phyloP scores from a whole-genome alignment of 176 grass and related monocot species.

The Oryza meyeriana region DNA sequence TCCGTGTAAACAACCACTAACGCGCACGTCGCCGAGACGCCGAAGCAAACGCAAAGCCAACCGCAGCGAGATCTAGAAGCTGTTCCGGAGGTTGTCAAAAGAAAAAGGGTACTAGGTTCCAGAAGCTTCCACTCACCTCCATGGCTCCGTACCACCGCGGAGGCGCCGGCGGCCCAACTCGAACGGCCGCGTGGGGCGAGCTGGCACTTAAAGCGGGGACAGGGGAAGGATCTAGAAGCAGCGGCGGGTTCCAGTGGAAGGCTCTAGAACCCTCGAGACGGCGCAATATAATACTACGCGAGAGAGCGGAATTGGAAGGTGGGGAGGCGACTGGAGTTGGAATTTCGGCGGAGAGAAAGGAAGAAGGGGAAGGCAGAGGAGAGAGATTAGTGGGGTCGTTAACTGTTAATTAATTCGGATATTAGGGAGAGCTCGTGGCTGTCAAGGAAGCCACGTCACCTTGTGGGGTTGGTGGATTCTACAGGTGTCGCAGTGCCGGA shows the following conservation, averaged over 20 bases:
- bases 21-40: neutral
- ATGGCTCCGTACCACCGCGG: neutral
- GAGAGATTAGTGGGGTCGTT: too few relatives aligned
- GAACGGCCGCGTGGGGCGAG: neutral
- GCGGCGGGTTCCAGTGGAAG: neutral
- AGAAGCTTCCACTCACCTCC: neutral
- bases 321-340: neutral
- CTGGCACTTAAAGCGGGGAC: neutral
- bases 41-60: neutral
- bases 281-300: too few relatives aligned
- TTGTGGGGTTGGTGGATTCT: too few relatives aligned
- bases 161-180: neutral
- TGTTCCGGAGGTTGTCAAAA: neutral
- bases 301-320: too few relatives aligned
- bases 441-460: too few relatives aligned
- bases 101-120: neutral
- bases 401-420: too few relatives aligned
- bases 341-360: neutral
- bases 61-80: neutral
- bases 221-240: neutral
- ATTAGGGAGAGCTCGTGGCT: too few relatives aligned
- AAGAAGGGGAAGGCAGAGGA: too few relatives aligned
- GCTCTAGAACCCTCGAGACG: neutral
- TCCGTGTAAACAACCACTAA: neutral
- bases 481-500: too few relatives aligned